These are phyloP conservation scores for Melastoma malabathricum DNA, from an alignment of 345 rosid genomes.

Conservation along the genomic window DNA sequence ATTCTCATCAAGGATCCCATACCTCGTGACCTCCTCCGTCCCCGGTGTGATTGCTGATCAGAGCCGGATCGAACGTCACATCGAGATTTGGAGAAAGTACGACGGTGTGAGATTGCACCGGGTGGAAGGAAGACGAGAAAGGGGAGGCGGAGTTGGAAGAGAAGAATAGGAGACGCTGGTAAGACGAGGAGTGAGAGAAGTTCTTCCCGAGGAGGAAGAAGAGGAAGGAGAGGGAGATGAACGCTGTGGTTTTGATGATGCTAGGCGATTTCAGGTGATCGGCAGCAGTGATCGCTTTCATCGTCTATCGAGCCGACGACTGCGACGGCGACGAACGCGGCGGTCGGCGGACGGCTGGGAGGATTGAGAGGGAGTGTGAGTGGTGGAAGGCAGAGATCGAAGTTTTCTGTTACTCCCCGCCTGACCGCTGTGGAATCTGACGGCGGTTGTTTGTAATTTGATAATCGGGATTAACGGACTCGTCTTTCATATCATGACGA, in stretches of 20 bases:
- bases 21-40: conserved; percentile 27
- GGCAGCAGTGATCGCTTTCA: conserved; percentile 31
- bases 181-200: conserved; percentile 67
- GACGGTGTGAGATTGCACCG: conserved; percentile 24
- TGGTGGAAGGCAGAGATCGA: background rate
- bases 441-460: no score
- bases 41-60: conserved; percentile 17
- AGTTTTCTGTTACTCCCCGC: no score
- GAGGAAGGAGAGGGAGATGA: conserved; percentile 36
- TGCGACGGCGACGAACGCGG: background rate
- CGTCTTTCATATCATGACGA: no score
- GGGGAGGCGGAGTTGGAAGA: conserved; percentile 14
- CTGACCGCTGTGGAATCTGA: no score
- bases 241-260: conserved; percentile 33
- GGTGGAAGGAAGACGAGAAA: conserved; percentile 18
- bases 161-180: conserved; percentile 69
- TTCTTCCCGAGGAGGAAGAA: conserved; percentile 84
- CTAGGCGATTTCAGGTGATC: conserved; percentile 29
- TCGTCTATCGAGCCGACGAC: conserved; percentile 5
- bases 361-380: background rate
- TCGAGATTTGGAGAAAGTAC: conserved; percentile 49
- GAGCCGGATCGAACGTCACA: conserved; percentile 29
- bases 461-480: no score
- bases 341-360: no score
- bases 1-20: conserved; percentile 63